Evolutionary conservation across 257 asterid species (phyloP).

Genomic region (Plantago major): DNA sequence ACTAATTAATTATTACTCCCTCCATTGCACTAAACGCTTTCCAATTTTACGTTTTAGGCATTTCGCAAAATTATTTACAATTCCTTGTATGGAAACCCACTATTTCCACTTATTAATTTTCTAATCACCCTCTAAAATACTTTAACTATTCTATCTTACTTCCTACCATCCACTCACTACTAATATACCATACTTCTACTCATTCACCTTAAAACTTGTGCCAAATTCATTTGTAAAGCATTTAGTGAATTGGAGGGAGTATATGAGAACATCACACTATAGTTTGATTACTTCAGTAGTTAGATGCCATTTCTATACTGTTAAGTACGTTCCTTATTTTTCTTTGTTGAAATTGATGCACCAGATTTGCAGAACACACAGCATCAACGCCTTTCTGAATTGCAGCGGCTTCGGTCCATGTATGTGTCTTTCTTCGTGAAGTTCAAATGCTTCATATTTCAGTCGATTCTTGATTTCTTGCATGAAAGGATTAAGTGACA

Average conservation of each 20-base stretch:
- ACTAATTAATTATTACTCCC: too few species aligned
- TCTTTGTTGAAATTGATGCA: constrained; percentile 23
- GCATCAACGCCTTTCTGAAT: constrained; percentile 91
- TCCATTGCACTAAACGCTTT: too few species aligned
- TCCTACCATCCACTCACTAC: too few species aligned
- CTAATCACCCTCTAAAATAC: too few species aligned
- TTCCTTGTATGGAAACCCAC: too few species aligned
- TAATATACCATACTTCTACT: too few species aligned
- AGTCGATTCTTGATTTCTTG: constrained; percentile 8
- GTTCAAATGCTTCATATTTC: constrained; percentile 15
- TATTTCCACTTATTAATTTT: too few species aligned
- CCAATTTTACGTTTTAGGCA: too few species aligned
- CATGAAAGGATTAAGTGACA: constrained; percentile 11
- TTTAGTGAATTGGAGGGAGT: not conserved
- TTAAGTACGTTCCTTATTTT: constrained; percentile 18
- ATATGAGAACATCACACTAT: constrained; percentile 7
- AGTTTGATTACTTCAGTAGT: constrained; percentile 8
- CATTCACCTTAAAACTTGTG: too few species aligned
- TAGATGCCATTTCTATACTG: constrained; percentile 2
- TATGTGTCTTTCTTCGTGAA: constrained; percentile 39
- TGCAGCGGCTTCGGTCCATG: constrained; percentile 96
- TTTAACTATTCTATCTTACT: too few species aligned
- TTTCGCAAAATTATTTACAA: too few species aligned
- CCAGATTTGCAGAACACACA: constrained; percentile 79
- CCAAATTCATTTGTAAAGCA: too few species aligned